Base-by-base conservation (phyloP, 176 grass and related monocot species). In the Cocos nucifera region DNA sequence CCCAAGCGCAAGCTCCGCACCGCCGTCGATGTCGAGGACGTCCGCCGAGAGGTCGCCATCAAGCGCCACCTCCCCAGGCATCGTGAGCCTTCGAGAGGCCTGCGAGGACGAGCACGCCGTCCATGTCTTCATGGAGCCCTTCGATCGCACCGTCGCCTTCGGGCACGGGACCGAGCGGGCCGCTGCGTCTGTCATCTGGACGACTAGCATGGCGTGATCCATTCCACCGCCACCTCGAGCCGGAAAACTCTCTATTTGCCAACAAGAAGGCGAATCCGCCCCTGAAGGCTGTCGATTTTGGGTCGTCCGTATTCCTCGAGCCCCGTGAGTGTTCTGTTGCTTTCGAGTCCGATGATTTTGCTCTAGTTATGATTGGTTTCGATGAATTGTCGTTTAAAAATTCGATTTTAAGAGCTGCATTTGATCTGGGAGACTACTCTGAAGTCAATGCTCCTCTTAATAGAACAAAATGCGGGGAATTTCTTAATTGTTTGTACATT, bases 181-280 rank as follows among this genome's bases (percentile, higher is more conserved):
- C 5, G 87, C 93, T 0, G 93, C 87, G 23, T 73, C 25, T 20
- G 87, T 98, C 19, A 85, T 67, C 2, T 72, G 76, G 53, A 98
- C 93, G 44, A 98, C 64, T 77, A 78, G 49, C 84, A 98, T 72
- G 93, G 93, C 1, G 93, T 98, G n/a, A 98, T 92, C 71, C 91
- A 90, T 74, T 92, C 71, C 91, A 87, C 77, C 72, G 86, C 10
- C 83, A 90, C 71, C 86, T 90, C 78, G 90, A 96, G 78, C 91
- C 83, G 0, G 91, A 96, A 58, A 96, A 96, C 59, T 96, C 87
- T 74, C 67, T 96, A 44, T 92, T 98, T 56, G 87, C 87, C 0
- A 86, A 98, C 69, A 98, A 92, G 76, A 98, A 98, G 68, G 87
- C 88, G 79, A 92, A 92, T 75, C 88, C 87, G 7, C 79, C 87